Evolutionary conservation across 768 basidiomycete species (phyloP), one percentile per base, ranked within the genome.

Genomic region (Phanerodontia chrysosporium): DNA sequence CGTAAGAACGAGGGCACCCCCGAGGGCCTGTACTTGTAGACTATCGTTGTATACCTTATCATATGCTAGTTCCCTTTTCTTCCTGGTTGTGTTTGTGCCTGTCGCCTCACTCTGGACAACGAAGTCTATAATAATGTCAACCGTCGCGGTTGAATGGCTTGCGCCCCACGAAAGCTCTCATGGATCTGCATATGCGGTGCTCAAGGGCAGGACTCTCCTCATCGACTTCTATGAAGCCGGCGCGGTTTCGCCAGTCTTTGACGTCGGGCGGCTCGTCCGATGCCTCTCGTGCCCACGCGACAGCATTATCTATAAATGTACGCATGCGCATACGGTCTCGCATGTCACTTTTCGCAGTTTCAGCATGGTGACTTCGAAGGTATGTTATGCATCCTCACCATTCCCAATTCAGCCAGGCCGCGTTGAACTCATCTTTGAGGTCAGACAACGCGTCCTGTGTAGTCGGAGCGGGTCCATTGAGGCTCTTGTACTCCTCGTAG

Each of bases 1-100:
- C 83, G 91, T 74, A 99, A 99, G 87, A 95, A 95, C 73, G 97
- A 98, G 77, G 94, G 92, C 64, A 94, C 92, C 28, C 92, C 92
- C 1, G 92, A 94, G 68, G 92, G 92, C 51, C 78, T 93, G 58
- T 93, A 93, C 70, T 74, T 93, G 77, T 92, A 84, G 32, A 45
- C 42, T n/a, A 46, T 30, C 39, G 39, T 18, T 42, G 32, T 64
- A 22, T 64, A 57, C 48, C 30, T 53, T 60, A 55, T 14, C 39
- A 29, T 54, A 59, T 45, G 25, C 44, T 49, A 27, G 48, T 27
- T 9, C 8, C 22, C 8, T n/a, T n/a, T 54, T 45, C 42, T 54
- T 53, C 29, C 30, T 28, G 39, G 4, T 18, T 42, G 14, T 32
- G 27, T 18, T 30, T 32, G 28, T 32, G 16, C 29, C 16, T 30